These are phyloP conservation scores for Trichosanthes cucumerina DNA, from an alignment of 306 rosid species.

Conservation along the genomic window DNA sequence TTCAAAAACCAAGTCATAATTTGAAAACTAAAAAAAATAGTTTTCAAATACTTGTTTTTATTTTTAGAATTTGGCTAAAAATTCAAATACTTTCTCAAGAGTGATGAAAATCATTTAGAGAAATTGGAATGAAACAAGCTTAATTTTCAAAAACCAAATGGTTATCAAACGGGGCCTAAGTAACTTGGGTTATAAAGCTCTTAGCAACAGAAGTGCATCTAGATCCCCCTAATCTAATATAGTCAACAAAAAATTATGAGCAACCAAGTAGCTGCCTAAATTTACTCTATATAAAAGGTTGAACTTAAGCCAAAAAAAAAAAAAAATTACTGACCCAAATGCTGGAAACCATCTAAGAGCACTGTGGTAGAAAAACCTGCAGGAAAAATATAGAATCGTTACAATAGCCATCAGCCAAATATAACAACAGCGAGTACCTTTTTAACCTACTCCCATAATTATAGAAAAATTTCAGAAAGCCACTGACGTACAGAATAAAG, in stretches of 20 bases:
- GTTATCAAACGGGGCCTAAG: too few relatives aligned
- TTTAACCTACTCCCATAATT: background rate
- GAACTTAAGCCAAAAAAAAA: constrained; percentile 3
- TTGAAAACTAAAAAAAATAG: too few relatives aligned
- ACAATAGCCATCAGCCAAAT: background rate
- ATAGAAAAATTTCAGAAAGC: background rate
- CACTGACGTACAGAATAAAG: background rate
- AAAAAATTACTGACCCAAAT: constrained; percentile 50
- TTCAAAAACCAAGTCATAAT: too few relatives aligned
- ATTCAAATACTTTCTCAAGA: too few relatives aligned
- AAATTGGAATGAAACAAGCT: too few relatives aligned
- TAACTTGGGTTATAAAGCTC: background rate
- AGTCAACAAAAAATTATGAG: background rate
- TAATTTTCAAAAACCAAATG: too few relatives aligned
- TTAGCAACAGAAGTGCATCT: background rate
- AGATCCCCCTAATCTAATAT: background rate
- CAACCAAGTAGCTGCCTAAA: background rate
- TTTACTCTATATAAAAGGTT: background rate
- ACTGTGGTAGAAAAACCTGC: constrained; percentile 89
- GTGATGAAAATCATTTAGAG: too few relatives aligned
- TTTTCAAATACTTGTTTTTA: too few relatives aligned
- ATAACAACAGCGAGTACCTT: background rate
- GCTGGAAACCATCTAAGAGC: constrained; percentile 90
- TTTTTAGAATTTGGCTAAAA: too few relatives aligned
- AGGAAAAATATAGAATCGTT: constrained; percentile 10